Conservation (phyloP, 2,329 filamentous ascomycete species). For the Graphilbum fragrans region DNA sequence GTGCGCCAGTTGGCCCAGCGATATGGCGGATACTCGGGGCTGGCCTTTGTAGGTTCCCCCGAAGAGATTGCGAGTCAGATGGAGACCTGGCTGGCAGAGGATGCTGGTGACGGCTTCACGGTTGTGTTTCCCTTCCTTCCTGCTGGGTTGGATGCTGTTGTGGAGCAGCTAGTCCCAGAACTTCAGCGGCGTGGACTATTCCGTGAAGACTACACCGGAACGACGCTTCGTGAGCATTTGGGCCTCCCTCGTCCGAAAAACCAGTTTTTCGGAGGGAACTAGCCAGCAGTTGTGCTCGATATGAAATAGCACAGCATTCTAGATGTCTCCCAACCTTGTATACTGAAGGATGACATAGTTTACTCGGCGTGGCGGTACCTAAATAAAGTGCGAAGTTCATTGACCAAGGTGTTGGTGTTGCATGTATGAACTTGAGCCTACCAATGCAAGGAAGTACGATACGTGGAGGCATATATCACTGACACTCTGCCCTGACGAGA, state of each 20-base stretch:
- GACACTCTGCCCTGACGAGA: too few relatives aligned
- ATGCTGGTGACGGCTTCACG: constrained; percentile 65
- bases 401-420: too few relatives aligned
- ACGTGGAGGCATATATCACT: too few relatives aligned
- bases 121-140: constrained; percentile 35
- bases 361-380: too few relatives aligned
- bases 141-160: constrained; percentile 52
- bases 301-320: too few relatives aligned
- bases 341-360: too few relatives aligned
- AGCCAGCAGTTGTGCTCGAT: too few relatives aligned
- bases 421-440: too few relatives aligned
- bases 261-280: constrained; percentile 18
- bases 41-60: constrained; percentile 45
- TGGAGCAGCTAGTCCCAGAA: constrained; percentile 51
- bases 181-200: constrained; percentile 40
- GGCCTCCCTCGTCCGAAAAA: constrained; percentile 34
- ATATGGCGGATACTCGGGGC: constrained; percentile 20
- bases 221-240: constrained; percentile 40
- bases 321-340: too few relatives aligned
- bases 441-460: too few relatives aligned
- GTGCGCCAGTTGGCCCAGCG: constrained; percentile 38
- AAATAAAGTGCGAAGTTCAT: too few relatives aligned
- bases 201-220: constrained; percentile 34
- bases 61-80: constrained; percentile 55
- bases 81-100: constrained; percentile 54